These are phyloP conservation scores for Mortierella sp. DNA, from an alignment of 371 early-diverging fungal species.

Conservation along the genomic window DNA sequence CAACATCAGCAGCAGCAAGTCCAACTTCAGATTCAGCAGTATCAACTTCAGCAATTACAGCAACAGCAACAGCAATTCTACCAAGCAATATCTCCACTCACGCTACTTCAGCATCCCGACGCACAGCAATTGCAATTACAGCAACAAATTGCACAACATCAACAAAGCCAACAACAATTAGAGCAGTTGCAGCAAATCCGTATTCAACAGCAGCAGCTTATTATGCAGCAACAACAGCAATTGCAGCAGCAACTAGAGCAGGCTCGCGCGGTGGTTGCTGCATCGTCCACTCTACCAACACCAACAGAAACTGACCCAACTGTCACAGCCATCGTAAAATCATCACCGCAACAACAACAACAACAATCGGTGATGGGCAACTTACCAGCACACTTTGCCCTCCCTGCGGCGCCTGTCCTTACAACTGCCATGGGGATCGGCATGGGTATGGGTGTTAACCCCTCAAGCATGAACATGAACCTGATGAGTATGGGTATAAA, in stretches of 20 bases:
- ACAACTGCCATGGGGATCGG: slow-evolving; percentile 41
- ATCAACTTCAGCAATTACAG: slow-evolving; percentile 33
- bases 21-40: slow-evolving; percentile 38
- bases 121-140: slow-evolving; percentile 11
- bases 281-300: background rate
- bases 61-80: slow-evolving; percentile 21
- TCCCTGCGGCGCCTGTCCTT: slow-evolving; percentile 36
- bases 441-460: slow-evolving; percentile 38
- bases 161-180: slow-evolving; percentile 17
- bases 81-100: slow-evolving; percentile 18
- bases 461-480: slow-evolving; percentile 16
- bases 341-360: background rate
- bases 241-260: slow-evolving; percentile 43
- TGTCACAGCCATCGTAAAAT: background rate
- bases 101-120: slow-evolving; percentile 16
- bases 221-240: slow-evolving; percentile 34
- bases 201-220: slow-evolving; percentile 36
- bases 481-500: slow-evolving; percentile 16
- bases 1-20: slow-evolving; percentile 48
- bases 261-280: slow-evolving; percentile 11
- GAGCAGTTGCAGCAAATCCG: slow-evolving; percentile 38
- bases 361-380: slow-evolving; percentile 8
- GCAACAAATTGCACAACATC: background rate
- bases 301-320: background rate
- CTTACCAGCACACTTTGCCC: slow-evolving; percentile 26